Evolutionary conservation across 805 yeast genomes (phyloP), one percentile per base, ranked within the genome.

Genomic region (Metschnikowia rubicola): DNA sequence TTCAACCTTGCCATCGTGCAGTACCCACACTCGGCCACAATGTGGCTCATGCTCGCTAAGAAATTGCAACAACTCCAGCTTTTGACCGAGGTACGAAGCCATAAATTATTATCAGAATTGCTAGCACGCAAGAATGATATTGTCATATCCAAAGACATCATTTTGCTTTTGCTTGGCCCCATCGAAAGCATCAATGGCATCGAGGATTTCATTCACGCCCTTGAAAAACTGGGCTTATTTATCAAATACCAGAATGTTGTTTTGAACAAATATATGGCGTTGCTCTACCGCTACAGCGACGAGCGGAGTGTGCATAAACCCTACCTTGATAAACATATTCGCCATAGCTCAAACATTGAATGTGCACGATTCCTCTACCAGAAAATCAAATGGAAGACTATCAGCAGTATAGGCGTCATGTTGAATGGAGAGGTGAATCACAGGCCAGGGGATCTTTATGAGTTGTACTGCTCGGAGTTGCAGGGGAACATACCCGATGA

Each of bases 11-110:
- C 64, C 2, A 54, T 66, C 5, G 47, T 48, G 1, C 52, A 54
- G 6, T 52, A 59, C 47, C 58, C 60, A 0, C 55, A 58, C 19
- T 62, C 66, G 3, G 56, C 73, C 3, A 49, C 55, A 2, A 26
- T 68, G 6, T 73, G 77, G 77, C 53, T 67, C 8, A 57, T 62
- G 8, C 66, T 73, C 39, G 57, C 67, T 26, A 58, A 62, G 35
- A 70, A 65, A 44, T 57, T 73, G 10, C 41, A 55, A 12, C 62
- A 58, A 42, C 63, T 71, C 46, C 69, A 62, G 10, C 59, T 73
- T 6, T 57, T 73, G 29, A 63, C 61, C n/a, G 58, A 57, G 13
- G 41, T 32, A 8, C 50, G 76, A 29, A 52, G 71, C 8, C 54
- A 56, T 11, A 59, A 60, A 21, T 53, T 70, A 21, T 45, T 69